Evolutionary conservation across 192 early-diverging fungal species (phyloP).

Genomic region (Funneliformis mosseae): DNA sequence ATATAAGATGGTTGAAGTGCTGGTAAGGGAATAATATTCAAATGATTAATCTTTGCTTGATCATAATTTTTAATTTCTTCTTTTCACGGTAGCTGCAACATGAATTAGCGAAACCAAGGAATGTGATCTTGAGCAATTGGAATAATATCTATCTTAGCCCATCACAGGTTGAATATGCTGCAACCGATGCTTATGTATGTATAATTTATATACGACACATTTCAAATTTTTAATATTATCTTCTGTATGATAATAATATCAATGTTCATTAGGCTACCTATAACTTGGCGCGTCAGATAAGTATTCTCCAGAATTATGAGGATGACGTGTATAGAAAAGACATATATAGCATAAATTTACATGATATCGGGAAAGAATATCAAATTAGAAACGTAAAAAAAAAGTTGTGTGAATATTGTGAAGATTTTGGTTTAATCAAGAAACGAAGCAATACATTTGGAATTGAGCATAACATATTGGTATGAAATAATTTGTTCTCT

Average conservation of each 20-base stretch:
- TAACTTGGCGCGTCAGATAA: not conserved
- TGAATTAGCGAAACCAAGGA: not conserved
- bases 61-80: not conserved
- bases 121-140: not conserved
- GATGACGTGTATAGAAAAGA: not conserved
- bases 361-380: not conserved
- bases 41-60: not conserved
- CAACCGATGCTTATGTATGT: slow-evolving; percentile 5
- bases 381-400: not conserved
- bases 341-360: not conserved
- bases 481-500: not conserved
- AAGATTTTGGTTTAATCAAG: not conserved
- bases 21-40: not conserved
- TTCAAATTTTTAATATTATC: not conserved
- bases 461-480: not conserved
- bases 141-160: not conserved
- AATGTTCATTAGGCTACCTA: not conserved
- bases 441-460: not conserved
- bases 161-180: slow-evolving; percentile 1
- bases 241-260: too few species aligned
- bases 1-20: not conserved
- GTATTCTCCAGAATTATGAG: not conserved
- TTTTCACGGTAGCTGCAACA: not conserved
- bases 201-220: not conserved
- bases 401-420: not conserved